Evolutionary conservation across 106 monocot genomes (phyloP), one percentile per base, ranked within the genome.

Genomic region (Phalaenopsis equestris): DNA sequence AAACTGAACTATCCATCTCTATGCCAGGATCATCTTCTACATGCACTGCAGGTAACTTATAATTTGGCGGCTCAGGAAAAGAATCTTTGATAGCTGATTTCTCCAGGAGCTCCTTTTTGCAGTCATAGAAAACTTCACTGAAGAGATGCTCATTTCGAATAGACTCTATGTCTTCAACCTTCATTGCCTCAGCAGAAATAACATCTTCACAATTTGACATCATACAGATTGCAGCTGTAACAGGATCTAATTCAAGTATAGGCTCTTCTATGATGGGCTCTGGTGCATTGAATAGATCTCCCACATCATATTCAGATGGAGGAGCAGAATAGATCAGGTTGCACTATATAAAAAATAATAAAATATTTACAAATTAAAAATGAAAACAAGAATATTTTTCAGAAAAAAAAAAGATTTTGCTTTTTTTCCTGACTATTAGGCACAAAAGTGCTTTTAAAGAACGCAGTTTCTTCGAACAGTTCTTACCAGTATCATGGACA

Each of bases 261-360:
- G 86, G 87, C 72, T 89, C 89, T 72, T 87, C 92, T 24, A 88
- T 79, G 80, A 90, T 89, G 23, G 89, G 78, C 77, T 92, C 90
- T 38, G 95, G 92, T 52, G 90, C 92, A 82, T 89, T 90, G 79
- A 95, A 95, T 24, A 95, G 73, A 72, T 90, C 92, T 21, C 84
- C 90, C 73, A 92, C 56, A 55, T 90, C 92, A 84, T 90, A 90
- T 19, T 92, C 95, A 57, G 84, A 86, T 48, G 88, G 45, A 48
- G 74, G 23, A 48, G 74, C 77, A 8, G 85, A 85, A 38, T 57
- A 17, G 6, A 78, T 77, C 61, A 77, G 19, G 21, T 74, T 74
- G 43, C 16, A 42, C 74, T 74, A 39, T 19, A 70, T 3, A 18
- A 74, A 74, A 45, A 74, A 74, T 8, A 42, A 42, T 42, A 74